These are phyloP conservation scores for Vaccinium corymbosum DNA, from an alignment of 148 eudicot genomes.

Conservation along the genomic window DNA sequence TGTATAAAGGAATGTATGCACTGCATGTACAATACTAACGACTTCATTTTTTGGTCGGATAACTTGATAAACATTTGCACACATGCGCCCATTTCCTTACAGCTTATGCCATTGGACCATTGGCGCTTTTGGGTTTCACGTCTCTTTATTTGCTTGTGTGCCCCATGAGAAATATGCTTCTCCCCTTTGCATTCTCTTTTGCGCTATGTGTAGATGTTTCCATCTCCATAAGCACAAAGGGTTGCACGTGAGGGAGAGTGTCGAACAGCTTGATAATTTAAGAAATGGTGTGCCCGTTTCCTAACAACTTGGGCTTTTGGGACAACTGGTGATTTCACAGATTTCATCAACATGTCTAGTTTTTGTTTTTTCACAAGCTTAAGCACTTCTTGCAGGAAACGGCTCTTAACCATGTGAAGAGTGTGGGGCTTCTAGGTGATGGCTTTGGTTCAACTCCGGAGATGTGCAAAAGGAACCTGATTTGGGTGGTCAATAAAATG, in stretches of 20 bases:
- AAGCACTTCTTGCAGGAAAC: slow-evolving; percentile 64
- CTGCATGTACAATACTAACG: not conserved
- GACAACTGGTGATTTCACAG: not conserved
- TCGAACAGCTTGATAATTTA: not conserved
- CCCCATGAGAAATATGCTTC: not conserved
- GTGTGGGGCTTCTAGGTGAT: slow-evolving; percentile 71
- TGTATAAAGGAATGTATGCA: not conserved
- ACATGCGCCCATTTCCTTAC: not conserved
- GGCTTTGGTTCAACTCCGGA: slow-evolving; percentile 97
- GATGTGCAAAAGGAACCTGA: slow-evolving; percentile 80
- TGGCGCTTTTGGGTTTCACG: not conserved
- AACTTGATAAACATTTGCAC: not conserved
- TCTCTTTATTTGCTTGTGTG: not conserved
- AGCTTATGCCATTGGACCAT: not conserved
- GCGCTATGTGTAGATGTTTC: not conserved
- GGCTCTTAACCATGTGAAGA: slow-evolving; percentile 87
- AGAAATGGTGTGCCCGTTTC: not conserved
- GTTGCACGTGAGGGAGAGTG: not conserved
- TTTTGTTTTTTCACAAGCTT: not conserved
- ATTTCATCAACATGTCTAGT: not conserved
- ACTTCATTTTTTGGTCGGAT: not conserved
- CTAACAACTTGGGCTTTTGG: not conserved
- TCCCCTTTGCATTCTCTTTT: not conserved
- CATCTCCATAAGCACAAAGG: not conserved
- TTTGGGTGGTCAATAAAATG: slow-evolving; percentile 95